Conservation (phyloP, 805 yeast species). For the Wickerhamiella spandovensis region DNA sequence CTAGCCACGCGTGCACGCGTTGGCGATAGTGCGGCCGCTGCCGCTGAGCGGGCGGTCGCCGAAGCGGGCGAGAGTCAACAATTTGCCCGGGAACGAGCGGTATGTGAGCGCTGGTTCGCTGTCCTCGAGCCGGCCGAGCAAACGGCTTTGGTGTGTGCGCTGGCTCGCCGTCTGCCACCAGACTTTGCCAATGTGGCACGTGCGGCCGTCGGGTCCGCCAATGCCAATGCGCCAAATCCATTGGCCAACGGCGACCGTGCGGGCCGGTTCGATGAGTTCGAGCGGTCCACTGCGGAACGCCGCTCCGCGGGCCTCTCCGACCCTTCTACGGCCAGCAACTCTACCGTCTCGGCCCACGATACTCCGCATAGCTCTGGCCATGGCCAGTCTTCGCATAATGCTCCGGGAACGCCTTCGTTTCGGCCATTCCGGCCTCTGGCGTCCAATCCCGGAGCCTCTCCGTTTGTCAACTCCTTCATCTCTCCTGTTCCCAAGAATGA, state of each 20-base stretch:
- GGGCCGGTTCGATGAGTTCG: constrained; percentile 2
- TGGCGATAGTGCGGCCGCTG: constrained; percentile 4
- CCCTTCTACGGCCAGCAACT: not conserved
- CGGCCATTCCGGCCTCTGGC: not conserved
- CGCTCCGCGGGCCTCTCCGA: not conserved
- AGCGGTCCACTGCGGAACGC: not conserved
- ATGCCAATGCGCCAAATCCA: not conserved
- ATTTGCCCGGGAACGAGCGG: constrained; percentile 21
- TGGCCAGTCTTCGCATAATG: not conserved
- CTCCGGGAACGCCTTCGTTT: not conserved
- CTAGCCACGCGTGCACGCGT: constrained; percentile 15
- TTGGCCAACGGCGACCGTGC: not conserved
- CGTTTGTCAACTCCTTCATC: constrained; percentile 6
- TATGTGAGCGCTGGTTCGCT: constrained; percentile 30
- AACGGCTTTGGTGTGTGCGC: constrained; percentile 26
- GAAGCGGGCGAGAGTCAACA: constrained; percentile 22
- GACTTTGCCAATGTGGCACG: not conserved
- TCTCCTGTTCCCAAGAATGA: constrained; percentile 7
- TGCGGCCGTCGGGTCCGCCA: not conserved
- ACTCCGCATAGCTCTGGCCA: not conserved
- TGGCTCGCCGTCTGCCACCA: constrained; percentile 9
- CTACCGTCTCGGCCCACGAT: not conserved
- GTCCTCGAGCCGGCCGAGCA: constrained; percentile 27
- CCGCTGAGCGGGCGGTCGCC: constrained; percentile 24
- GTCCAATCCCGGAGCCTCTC: constrained; percentile 4